Evolutionary conservation across 2,329 filamentous ascomycete genomes (phyloP).

Genomic region (Aspergillus texensis): DNA sequence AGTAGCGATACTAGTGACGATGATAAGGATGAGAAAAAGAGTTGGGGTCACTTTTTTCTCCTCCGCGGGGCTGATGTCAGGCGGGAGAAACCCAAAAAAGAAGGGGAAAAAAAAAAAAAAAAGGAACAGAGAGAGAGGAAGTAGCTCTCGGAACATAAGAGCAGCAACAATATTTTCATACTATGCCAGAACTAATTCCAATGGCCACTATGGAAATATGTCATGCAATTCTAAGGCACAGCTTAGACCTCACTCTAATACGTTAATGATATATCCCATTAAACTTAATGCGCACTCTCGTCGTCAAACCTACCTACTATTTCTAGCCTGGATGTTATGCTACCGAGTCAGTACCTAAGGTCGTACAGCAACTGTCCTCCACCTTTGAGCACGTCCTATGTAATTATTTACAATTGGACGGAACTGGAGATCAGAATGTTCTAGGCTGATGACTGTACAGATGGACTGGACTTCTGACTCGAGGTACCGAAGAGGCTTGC

Average conservation of each 20-base stretch:
- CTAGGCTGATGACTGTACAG: neutral
- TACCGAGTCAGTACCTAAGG: neutral
- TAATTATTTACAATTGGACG: neutral
- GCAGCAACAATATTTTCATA: neutral
- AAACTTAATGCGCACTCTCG: neutral
- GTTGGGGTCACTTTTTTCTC: constrained; percentile 5
- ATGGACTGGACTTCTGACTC: neutral
- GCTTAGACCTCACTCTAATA: neutral
- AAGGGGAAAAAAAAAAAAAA: neutral
- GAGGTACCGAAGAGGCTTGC: neutral
- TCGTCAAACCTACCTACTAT: neutral
- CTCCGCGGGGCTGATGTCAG: constrained; percentile 9
- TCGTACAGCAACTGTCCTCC: neutral
- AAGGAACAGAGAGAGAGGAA: neutral
- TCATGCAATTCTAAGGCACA: neutral
- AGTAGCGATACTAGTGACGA: neutral
- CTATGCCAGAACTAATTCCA: neutral
- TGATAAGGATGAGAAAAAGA: neutral
- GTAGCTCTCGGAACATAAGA: neutral
- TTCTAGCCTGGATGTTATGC: neutral
- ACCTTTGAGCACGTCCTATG: neutral
- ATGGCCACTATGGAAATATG: neutral
- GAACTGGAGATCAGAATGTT: neutral
- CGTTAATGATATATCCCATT: neutral
- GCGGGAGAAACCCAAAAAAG: neutral